Conservation (phyloP, 2,329 filamentous ascomycete species). For the Aspergillus thermomutatus region DNA sequence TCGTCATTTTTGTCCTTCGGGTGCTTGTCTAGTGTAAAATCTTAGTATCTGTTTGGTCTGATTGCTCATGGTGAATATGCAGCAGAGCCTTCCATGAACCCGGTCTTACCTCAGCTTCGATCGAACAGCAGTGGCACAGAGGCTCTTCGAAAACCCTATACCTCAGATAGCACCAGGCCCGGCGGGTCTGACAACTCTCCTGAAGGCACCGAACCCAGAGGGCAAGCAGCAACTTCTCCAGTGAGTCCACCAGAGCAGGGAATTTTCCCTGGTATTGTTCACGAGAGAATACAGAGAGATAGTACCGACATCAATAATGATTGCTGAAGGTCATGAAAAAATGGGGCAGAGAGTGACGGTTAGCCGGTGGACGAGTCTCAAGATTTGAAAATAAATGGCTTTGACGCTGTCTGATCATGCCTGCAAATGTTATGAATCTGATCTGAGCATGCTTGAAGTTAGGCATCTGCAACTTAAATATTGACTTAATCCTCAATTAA, state of each 20-base stretch:
- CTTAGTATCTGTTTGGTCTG: not conserved
- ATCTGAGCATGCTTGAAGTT: no score
- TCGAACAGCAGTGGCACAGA: not conserved
- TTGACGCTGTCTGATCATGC: no score
- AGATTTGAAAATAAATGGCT: no score
- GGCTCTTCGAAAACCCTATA: not conserved
- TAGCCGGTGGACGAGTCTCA: no score
- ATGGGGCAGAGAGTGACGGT: no score
- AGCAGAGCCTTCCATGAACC: not conserved
- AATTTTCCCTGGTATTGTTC: constrained; percentile 43
- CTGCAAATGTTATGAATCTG: no score
- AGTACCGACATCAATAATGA: no score
- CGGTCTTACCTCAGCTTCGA: not conserved
- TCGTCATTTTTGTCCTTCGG: not conserved
- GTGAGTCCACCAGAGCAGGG: constrained; percentile 32
- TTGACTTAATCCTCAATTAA: no score
- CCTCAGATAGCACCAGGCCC: not conserved
- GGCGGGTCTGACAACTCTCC: constrained; percentile 7
- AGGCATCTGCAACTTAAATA: no score
- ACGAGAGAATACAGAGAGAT: constrained; percentile 27
- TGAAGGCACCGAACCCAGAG: constrained; percentile 3
- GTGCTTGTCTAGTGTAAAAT: not conserved
- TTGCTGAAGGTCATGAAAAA: no score
- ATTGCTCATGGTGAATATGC: not conserved
- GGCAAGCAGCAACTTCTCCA: constrained; percentile 7